Evolutionary conservation across 148 eudicot species (phyloP).

Genomic region (Cornus florida): DNA sequence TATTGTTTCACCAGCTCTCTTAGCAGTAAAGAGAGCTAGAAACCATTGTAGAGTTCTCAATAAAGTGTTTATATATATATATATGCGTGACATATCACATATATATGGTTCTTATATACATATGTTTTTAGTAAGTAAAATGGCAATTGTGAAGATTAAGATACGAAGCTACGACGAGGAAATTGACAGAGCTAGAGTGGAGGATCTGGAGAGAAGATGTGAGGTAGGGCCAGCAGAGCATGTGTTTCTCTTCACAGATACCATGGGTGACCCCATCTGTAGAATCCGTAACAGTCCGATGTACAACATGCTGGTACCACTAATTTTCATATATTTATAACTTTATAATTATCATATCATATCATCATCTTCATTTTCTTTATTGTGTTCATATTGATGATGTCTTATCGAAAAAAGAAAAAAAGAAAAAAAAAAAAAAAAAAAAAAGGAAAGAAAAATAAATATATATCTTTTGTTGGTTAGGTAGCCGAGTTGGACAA

Average conservation of each 20-base stretch:
- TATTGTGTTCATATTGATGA: not conserved
- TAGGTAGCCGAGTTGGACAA: slow-evolving; percentile 34
- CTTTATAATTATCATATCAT: not conserved
- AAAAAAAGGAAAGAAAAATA: too few species aligned
- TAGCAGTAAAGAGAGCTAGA: not conserved
- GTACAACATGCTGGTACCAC: slow-evolving; percentile 32
- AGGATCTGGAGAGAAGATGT: slow-evolving; percentile 32
- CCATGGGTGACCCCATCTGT: slow-evolving; percentile 41
- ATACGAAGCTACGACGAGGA: slow-evolving; percentile 20
- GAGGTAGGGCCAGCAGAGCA: slow-evolving; percentile 33
- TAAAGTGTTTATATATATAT: too few species aligned
- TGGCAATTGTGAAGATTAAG: slow-evolving; percentile 21
- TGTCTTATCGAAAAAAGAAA: not conserved
- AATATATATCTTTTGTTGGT: not conserved
- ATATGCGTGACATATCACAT: too few species aligned
- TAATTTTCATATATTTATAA: not conserved
- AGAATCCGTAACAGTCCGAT: slow-evolving; percentile 36
- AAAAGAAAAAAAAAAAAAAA: too few species aligned
- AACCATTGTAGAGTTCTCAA: too few species aligned
- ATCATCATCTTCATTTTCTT: not conserved
- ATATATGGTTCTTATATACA: too few species aligned
- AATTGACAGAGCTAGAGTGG: slow-evolving; percentile 22
- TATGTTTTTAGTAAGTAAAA: not conserved
- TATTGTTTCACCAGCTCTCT: not conserved
- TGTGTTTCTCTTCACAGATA: slow-evolving; percentile 33